Percentiles rank a stretch among this genome's conserved stretches.
These are phyloP conservation scores for Penicillium hesseltinei DNA, from an alignment of 2,329 filamentous ascomycete genomes.

Conservation along the genomic window DNA sequence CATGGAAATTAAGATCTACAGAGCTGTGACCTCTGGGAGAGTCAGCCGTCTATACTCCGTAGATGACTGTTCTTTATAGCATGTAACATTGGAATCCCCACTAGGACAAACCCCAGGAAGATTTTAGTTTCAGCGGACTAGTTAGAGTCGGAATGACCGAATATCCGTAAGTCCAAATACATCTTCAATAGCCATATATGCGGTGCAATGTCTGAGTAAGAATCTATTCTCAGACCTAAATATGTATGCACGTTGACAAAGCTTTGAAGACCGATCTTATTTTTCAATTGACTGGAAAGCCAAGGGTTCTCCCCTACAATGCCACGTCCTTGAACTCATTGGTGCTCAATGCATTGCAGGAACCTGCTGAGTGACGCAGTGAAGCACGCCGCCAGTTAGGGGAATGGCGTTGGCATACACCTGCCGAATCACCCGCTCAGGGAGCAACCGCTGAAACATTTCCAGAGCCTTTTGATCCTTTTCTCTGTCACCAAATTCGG, in stretches of 20 bases:
- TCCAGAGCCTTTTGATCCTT: constrained; percentile 24
- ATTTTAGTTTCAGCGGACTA: neutral
- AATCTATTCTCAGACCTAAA: neutral
- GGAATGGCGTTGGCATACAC: constrained; percentile 28
- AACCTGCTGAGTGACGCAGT: constrained; percentile 32
- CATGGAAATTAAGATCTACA: too few species aligned
- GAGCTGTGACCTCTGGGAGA: neutral
- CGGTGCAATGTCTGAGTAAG: neutral
- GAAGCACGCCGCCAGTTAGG: constrained; percentile 29
- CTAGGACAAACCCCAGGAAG: neutral
- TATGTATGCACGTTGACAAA: neutral
- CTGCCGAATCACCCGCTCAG: constrained; percentile 24
- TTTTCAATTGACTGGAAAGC: neutral
- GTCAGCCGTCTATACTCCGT: neutral
- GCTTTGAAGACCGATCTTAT: neutral
- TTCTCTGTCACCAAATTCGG: constrained; percentile 26
- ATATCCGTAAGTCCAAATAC: neutral
- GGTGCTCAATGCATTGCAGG: constrained; percentile 2
- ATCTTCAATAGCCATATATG: neutral
- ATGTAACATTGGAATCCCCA: neutral
- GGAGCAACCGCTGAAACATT: constrained; percentile 21
- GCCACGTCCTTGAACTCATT: neutral
- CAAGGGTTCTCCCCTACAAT: neutral
- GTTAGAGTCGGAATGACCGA: neutral
- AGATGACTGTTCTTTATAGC: neutral